A percentile compares a stretch with the other conserved stretches of the same genome.
Conservation (phyloP, 2,329 filamentous ascomycete genomes). For the Periconia sp. region DNA sequence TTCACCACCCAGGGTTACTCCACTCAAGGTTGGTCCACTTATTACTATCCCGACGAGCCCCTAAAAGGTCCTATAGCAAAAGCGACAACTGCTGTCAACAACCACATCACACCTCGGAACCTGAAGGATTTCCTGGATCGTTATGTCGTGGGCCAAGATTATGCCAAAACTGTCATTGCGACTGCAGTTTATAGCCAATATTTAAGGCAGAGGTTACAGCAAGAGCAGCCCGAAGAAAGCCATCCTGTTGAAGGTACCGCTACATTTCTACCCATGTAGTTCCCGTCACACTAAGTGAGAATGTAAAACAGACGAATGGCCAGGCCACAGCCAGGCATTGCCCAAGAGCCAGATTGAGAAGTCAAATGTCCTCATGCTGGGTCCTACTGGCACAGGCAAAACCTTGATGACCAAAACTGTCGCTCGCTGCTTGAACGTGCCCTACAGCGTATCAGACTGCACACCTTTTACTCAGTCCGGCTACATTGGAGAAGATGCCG, state of each 20-base stretch:
- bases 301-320: background rate
- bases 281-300: background rate
- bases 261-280: background rate
- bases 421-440: slow-evolving; percentile 89
- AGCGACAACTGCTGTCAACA: slow-evolving; percentile 59
- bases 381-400: slow-evolving; percentile 93
- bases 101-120: slow-evolving; percentile 61
- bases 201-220: slow-evolving; percentile 75
- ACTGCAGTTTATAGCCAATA: slow-evolving; percentile 97
- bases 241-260: slow-evolving; percentile 75
- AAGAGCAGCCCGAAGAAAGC: slow-evolving; percentile 75
- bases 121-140: slow-evolving; percentile 92
- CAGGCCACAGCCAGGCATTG: background rate
- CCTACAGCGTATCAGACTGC: slow-evolving; percentile 93
- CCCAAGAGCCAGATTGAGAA: slow-evolving; percentile 73
- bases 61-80: slow-evolving; percentile 65
- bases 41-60: slow-evolving; percentile 64
- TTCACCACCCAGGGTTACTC: slow-evolving; percentile 65
- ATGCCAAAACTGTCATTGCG: slow-evolving; percentile 90
- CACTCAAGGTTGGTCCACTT: slow-evolving; percentile 62
- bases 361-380: slow-evolving; percentile 87
- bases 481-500: slow-evolving; percentile 98
- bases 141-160: slow-evolving; percentile 94
- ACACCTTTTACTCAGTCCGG: slow-evolving; percentile 95
- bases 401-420: slow-evolving; percentile 93